Conservation (phyloP, 306 rosid genomes). For the Vigna hirtella region DNA sequence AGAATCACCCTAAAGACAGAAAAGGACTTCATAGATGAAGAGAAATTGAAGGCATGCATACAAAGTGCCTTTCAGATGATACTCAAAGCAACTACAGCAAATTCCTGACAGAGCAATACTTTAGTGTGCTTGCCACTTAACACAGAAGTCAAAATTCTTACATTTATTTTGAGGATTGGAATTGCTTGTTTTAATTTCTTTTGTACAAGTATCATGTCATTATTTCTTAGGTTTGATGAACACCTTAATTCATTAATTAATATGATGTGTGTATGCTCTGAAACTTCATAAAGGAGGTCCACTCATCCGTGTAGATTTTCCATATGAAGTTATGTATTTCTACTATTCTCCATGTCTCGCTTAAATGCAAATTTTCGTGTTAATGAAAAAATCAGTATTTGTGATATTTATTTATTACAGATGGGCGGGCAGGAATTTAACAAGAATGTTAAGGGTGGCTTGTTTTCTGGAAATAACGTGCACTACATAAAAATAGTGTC, state of each 20-base stretch:
- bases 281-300: neutral
- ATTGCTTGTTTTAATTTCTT: neutral
- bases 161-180: neutral
- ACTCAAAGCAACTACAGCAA: slow-evolving; percentile 43
- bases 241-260: neutral
- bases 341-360: too few relatives aligned
- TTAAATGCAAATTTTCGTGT: too few relatives aligned
- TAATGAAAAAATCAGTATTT: too few relatives aligned
- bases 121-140: neutral
- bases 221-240: neutral
- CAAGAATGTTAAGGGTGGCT: too few relatives aligned
- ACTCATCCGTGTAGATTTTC: neutral
- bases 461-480: too few relatives aligned
- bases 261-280: neutral
- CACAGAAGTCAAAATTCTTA: neutral
- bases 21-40: slow-evolving; percentile 53
- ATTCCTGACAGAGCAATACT: slow-evolving; percentile 4
- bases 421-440: too few relatives aligned
- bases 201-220: neutral
- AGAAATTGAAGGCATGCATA: slow-evolving; percentile 54
- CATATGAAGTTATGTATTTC: too few relatives aligned
- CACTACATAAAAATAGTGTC: too few relatives aligned
- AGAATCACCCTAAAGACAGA: slow-evolving; percentile 53
- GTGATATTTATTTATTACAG: too few relatives aligned
- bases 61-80: slow-evolving; percentile 54